Conservation (phyloP, 306 rosid species). For the Rosa multiflora region DNA sequence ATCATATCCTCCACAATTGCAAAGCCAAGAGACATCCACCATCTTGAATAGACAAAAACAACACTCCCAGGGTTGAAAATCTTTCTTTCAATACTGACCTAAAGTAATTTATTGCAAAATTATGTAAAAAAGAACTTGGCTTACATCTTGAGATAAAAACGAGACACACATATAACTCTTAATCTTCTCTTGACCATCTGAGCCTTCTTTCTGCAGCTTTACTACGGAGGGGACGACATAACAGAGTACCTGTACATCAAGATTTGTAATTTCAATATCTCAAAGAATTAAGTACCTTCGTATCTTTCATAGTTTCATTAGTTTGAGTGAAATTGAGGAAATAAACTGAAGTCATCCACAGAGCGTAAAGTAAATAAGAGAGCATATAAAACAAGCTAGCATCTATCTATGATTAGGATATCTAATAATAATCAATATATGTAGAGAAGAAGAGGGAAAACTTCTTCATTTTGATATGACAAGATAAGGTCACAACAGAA, state of each 20-base stretch:
- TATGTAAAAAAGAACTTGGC: slow-evolving; percentile 42
- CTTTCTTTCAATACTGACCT: slow-evolving; percentile 23
- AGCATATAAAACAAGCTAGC: neutral
- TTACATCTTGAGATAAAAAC: slow-evolving; percentile 59
- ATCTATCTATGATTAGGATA: neutral
- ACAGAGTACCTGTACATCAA: slow-evolving; percentile 72
- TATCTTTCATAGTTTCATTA: neutral
- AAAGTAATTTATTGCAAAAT: slow-evolving; percentile 19
- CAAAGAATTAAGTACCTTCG: neutral
- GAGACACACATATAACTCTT: slow-evolving; percentile 98
- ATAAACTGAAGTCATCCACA: neutral
- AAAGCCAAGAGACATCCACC: slow-evolving; percentile 99
- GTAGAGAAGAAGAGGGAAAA: neutral
- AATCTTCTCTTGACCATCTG: slow-evolving; percentile 95
- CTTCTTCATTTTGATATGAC: neutral
- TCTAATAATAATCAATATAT: neutral
- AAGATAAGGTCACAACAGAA: neutral
- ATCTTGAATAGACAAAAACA: slow-evolving; percentile 53
- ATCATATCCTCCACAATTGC: slow-evolving; percentile 92
- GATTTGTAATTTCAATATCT: neutral
- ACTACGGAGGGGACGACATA: slow-evolving; percentile 83
- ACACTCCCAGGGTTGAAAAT: slow-evolving; percentile 26
- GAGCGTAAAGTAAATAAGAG: neutral
- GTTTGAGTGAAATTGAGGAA: neutral
- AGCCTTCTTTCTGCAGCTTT: slow-evolving; percentile 97